phyloP scores from a whole-genome alignment of 768 basidiomycete species.

The Chlorophyllum brunneum region DNA sequence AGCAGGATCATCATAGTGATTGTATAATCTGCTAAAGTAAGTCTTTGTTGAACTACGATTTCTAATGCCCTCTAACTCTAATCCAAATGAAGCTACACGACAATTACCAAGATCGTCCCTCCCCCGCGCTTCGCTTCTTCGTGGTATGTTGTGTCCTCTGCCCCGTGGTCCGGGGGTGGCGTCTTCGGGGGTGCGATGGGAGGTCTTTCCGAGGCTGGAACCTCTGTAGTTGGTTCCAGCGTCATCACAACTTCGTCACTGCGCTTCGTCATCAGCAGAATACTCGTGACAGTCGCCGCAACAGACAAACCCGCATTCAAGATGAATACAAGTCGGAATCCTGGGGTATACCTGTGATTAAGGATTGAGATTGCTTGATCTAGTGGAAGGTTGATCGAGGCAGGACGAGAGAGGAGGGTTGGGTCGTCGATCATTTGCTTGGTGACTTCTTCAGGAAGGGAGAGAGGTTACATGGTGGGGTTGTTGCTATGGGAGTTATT shows the following conservation, averaged over 20 bases:
- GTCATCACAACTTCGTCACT: too few species aligned
- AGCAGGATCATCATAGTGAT: constrained; percentile 36
- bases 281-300: background rate
- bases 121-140: too few species aligned
- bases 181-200: too few species aligned
- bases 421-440: background rate
- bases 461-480: background rate
- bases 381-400: background rate
- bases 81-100: background rate
- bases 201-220: too few species aligned
- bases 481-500: background rate
- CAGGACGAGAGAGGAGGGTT: background rate
- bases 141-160: too few species aligned
- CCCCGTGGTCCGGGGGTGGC: too few species aligned
- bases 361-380: background rate
- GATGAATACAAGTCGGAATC: background rate
- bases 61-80: background rate
- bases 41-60: background rate
- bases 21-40: constrained; percentile 40
- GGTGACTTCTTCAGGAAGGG: background rate
- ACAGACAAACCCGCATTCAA: background rate
- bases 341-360: background rate
- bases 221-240: too few species aligned
- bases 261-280: background rate
- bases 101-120: background rate